Base-by-base conservation (phyloP, 306 rosid species). In the Leucaena leucocephala region DNA sequence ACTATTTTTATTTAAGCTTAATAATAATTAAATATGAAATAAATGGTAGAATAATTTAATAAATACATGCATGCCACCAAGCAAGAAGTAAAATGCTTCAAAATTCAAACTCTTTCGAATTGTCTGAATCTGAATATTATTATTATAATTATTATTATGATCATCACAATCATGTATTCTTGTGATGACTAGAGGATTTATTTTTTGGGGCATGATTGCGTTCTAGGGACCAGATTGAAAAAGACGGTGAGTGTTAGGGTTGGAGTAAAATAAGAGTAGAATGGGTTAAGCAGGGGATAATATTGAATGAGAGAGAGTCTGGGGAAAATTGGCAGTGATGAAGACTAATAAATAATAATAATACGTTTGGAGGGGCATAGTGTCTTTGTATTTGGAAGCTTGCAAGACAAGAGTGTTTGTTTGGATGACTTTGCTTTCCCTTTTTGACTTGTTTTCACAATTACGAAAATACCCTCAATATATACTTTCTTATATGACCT, bases 211-310 rank as follows among this genome's bases (percentile, higher is more conserved):
- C 16, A 8, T 54, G 8, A 52, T 35, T 64, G 76, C n/a, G 39
- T 75, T 5, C 21, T 8, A 2, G 59, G 61, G 72, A 78, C 61
- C 3, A 21, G 84, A 78, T 84, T 35, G 9, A 33, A 76, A 82
- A 57, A 68, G 13, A 75, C 44, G 74, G 73, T 72, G 7, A 12
- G 42, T n/a, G 71, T n/a, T 80, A 40, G 66, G 54, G 46, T 57
- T 49, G 71, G 67, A 71, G 42, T 79, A 10, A 4, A 50, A 6
- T 58, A 58, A 46, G 6, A 22, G 6, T n/a, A 40, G 17, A 63
- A 68, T n/a, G 63, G 76, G 81, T 71, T 17, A 33, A 42, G 70
- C 27, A 67, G 76, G 42, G 76, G 71, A 80, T 75, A 81, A 75
- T 48, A 72, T 77, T 82, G 39, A 64, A 71, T 54, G 27, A n/a